Evolutionary conservation across 2,329 filamentous ascomycete species (phyloP), one percentile per base, ranked within the genome.

Genomic region (Golovinomyces cichoracearum): DNA sequence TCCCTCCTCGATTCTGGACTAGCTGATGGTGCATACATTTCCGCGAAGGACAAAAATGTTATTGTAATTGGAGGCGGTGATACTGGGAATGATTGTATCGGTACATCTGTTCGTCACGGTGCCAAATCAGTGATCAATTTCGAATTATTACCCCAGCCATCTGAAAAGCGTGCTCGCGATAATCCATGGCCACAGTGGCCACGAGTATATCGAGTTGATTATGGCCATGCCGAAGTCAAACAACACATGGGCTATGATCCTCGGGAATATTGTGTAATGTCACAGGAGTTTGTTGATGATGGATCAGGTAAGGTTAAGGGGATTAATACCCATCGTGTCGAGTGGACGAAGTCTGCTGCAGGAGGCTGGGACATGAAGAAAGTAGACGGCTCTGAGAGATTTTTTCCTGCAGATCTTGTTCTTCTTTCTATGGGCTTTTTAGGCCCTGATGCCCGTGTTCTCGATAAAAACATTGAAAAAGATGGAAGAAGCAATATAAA

Each of bases 361-460:
- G 86, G 86, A 55, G 86, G 86, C 41, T 95, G 88, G 88, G 88
- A 94, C 65, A 94, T 95, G 85, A 93, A 93, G 73, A 88, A 93
- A 64, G 72, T 93, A 27, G 86, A 93, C 56, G 85, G 83, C 33
- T 88, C 81, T 52, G 82, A 93, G 68, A 78, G 94, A 62, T 92
- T 92, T 72, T 94, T 94, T 80, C 84, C 84, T 33, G 88, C 88
- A 25, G 88, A 95, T 60, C 74, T 95, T 37, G 86, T 95, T 41
- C 74, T 94, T 41, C 70, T 95, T 45, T 93, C 88, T 47, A 94
- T 95, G 88, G 88, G 88, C 61, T 95, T 95, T 79, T 67, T 94
- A 53, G 88, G 88, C 9, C 86, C 86, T 5, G 88, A 95, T 67
- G 83, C 83, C 56, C 80, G 83, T 55, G 77, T 93, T 35, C 72